Evolutionary conservation across 2,329 filamentous ascomycete species (phyloP), one percentile per base, ranked within the genome.

Genomic region (Sclerotinia spermophila): DNA sequence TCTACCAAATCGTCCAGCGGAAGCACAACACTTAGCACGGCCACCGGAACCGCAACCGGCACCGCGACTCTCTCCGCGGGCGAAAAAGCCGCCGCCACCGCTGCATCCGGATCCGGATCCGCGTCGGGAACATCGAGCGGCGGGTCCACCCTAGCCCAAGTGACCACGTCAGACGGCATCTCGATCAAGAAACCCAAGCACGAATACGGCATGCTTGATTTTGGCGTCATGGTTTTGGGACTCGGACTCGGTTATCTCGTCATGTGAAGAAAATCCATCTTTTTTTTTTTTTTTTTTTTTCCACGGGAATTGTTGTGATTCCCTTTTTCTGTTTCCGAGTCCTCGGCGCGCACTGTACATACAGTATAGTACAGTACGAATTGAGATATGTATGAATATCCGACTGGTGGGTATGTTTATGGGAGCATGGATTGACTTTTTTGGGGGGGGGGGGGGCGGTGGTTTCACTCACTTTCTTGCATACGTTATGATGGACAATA

Each of bases 221-320:
- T 76, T 15, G 72, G 68, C 2, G 77, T 79, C 19, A 77, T 78
- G 66, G 75, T 59, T 10, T 62, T 79, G 21, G 78, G 78, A 66
- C 75, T 79, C 21, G 77, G 75, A 33, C 72, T 79, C 24, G 78
- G 77, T 42, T 79, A 77, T 72, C 71, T 79, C n/a, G 74, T 79
- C 71, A 78, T 79, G 78, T 79, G 77, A 78, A 59, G 15, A 2
- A 21, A 15, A 65, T 53, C n/a, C n/a, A n/a, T n/a, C n/a, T n/a
- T n/a, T n/a, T n/a, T n/a, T n/a, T n/a, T n/a, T n/a, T n/a, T n/a
- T n/a, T n/a, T n/a, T n/a, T n/a, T n/a, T n/a, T n/a, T n/a, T n/a
- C n/a, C n/a, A n/a, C n/a, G n/a, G n/a, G n/a, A n/a, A n/a, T n/a
- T n/a, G n/a, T n/a, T n/a, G 17, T 40, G 35, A 4, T 13, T 27